Conservation (phyloP, 2,329 filamentous ascomycete genomes). For the Calonectria hawksworthii region DNA sequence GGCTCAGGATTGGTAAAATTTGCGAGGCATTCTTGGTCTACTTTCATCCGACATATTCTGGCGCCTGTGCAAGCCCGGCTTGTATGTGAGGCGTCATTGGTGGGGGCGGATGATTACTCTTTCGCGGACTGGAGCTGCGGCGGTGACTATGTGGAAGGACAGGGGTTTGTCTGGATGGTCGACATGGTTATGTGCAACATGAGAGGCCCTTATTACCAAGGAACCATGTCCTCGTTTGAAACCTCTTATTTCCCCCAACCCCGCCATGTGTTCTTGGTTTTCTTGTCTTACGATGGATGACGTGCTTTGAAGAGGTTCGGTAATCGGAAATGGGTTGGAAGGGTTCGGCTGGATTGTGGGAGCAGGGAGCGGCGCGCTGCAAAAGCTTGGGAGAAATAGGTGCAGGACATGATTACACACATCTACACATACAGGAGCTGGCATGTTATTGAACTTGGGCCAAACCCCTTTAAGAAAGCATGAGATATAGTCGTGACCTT, state of each 20-base stretch:
- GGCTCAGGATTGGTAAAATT: neutral
- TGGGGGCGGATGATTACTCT: neutral
- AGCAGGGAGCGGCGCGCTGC: slow-evolving; percentile 18
- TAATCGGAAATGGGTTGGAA: slow-evolving; percentile 16
- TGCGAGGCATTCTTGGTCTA: neutral
- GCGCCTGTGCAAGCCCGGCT: neutral
- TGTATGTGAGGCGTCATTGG: neutral
- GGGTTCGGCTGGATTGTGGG: slow-evolving; percentile 11
- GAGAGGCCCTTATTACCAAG: neutral
- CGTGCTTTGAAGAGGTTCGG: slow-evolving; percentile 5
- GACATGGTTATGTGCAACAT: slow-evolving; percentile 13
- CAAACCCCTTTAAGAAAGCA: neutral
- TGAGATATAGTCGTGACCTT: slow-evolving; percentile 2
- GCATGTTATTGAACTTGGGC: slow-evolving; percentile 15
- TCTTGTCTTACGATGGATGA: slow-evolving; percentile 27
- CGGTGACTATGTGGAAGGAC: slow-evolving; percentile 12
- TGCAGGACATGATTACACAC: slow-evolving; percentile 24
- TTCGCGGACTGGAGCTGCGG: slow-evolving; percentile 6
- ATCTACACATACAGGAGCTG: slow-evolving; percentile 30
- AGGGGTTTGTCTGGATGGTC: slow-evolving; percentile 18
- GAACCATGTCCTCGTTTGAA: neutral
- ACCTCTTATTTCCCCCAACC: neutral
- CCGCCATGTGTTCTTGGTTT: slow-evolving; percentile 8
- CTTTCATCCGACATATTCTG: neutral
- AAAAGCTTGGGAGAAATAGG: slow-evolving; percentile 32